Percentiles rank a stretch among this genome's conserved stretches.
phyloP scores from a whole-genome alignment of 305 asterid genomes.

The Fraxinus sp. region DNA sequence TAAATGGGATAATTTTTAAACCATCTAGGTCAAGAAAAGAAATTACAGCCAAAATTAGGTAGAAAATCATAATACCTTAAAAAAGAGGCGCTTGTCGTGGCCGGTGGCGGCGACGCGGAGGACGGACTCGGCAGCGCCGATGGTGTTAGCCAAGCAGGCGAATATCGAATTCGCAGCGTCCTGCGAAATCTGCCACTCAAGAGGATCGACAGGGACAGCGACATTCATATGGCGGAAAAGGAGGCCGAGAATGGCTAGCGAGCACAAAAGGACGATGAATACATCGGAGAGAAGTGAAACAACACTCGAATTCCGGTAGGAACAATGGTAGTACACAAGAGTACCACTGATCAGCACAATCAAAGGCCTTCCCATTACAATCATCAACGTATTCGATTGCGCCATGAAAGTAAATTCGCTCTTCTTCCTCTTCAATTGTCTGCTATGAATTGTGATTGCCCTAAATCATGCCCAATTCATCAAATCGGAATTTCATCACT shows the following conservation, averaged over 20 bases:
- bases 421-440: neutral
- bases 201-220: conserved; percentile 93
- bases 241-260: conserved; percentile 91
- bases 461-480: neutral
- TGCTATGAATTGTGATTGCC: neutral
- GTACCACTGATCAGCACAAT: conserved; percentile 66
- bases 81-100: conserved; percentile 87
- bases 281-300: conserved; percentile 84
- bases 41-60: neutral
- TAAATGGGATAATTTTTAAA: neutral
- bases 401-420: neutral
- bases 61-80: conserved; percentile 50
- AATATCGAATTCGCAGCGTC: conserved; percentile 74
- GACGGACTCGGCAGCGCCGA: conserved; percentile 98
- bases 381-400: conserved; percentile 7
- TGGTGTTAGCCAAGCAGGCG: conserved; percentile 87
- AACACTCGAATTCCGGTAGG: conserved; percentile 68
- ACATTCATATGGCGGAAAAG: conserved; percentile 94
- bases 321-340: conserved; percentile 94
- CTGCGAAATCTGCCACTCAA: conserved; percentile 97
- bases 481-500: neutral
- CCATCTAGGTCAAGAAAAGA: neutral
- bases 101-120: conserved; percentile 97
- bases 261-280: conserved; percentile 82
- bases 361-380: conserved; percentile 42